phyloP scores from a whole-genome alignment of 2,329 filamentous ascomycete genomes.

The Microdochium bolleyi region DNA sequence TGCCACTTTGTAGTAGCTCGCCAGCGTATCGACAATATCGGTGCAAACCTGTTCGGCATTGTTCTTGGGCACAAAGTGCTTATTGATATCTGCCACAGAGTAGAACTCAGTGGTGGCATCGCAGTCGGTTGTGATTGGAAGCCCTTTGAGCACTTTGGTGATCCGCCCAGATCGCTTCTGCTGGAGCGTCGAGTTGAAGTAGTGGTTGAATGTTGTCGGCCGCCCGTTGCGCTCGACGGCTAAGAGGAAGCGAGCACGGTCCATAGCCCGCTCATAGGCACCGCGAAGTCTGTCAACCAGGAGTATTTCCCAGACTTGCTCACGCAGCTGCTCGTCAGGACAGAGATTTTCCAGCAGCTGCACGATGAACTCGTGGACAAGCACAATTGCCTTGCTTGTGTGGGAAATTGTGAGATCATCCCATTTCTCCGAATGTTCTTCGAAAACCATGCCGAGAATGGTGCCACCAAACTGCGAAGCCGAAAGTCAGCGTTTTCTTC shows the following conservation, averaged over 20 bases:
- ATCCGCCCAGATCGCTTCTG: neutral
- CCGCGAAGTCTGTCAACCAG: conserved; percentile 35
- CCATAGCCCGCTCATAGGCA: conserved; percentile 37
- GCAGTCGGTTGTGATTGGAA: neutral
- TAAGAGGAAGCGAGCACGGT: conserved; percentile 43
- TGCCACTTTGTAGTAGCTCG: conserved; percentile 43
- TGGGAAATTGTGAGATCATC: conserved; percentile 35
- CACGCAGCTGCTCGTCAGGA: conserved; percentile 30
- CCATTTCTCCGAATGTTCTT: conserved; percentile 49
- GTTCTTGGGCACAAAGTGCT: neutral
- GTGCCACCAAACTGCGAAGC: conserved; percentile 23
- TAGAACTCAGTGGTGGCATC: neutral
- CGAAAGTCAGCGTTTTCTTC: too few species aligned
- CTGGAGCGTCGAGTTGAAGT: conserved; percentile 29
- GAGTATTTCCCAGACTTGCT: conserved; percentile 31
- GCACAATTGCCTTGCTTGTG: conserved; percentile 37
- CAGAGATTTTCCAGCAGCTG: conserved; percentile 32
- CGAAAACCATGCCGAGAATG: conserved; percentile 37
- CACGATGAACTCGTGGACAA: conserved; percentile 45
- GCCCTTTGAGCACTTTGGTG: neutral
- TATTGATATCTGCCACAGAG: neutral
- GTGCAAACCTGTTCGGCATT: conserved; percentile 23
- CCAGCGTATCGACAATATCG: conserved; percentile 41
- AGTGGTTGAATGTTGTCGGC: conserved; percentile 42
- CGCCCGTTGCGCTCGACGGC: conserved; percentile 36